A percentile compares a stretch with the other conserved stretches of the same genome.
Evolutionary conservation across 73 alveolate species (phyloP).

Genomic region (Tetrahymena malaccensis): DNA sequence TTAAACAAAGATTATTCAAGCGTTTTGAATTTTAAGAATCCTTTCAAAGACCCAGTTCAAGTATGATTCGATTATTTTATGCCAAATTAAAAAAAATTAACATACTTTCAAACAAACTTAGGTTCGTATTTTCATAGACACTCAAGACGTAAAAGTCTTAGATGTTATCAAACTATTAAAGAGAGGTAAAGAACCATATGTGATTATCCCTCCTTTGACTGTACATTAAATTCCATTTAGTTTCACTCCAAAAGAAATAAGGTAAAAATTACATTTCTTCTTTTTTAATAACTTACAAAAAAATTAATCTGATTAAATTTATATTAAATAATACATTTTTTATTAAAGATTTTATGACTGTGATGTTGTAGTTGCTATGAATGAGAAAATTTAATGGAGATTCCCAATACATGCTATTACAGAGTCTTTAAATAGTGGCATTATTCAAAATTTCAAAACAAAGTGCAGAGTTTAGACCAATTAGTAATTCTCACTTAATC

Average conservation of each 20-base stretch:
- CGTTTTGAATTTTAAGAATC: constrained; percentile 91
- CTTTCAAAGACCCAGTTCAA: constrained; percentile 83
- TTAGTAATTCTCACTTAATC: constrained; percentile 21
- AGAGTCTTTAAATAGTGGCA: constrained; percentile 25
- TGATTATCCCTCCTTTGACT: background rate
- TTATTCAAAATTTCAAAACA: constrained; percentile 15
- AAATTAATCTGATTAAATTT: no score
- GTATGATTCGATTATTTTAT: constrained; percentile 8
- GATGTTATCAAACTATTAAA: background rate
- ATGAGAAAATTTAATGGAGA: constrained; percentile 39
- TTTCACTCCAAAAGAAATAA: background rate
- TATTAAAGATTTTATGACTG: background rate
- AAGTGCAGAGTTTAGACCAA: constrained; percentile 32
- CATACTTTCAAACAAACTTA: background rate
- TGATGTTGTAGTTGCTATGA: constrained; percentile 7
- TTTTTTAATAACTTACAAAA: no score
- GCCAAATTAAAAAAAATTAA: background rate
- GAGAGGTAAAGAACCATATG: background rate
- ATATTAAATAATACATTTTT: no score
- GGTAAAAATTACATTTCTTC: background rate
- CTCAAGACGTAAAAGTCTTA: background rate
- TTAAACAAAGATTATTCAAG: constrained; percentile 78
- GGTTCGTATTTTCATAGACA: background rate
- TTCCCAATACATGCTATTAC: constrained; percentile 41
- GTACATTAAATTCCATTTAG: background rate